Base-by-base conservation (phyloP, 2,329 filamentous ascomycete genomes). In the Biscogniauxia mediterranea region DNA sequence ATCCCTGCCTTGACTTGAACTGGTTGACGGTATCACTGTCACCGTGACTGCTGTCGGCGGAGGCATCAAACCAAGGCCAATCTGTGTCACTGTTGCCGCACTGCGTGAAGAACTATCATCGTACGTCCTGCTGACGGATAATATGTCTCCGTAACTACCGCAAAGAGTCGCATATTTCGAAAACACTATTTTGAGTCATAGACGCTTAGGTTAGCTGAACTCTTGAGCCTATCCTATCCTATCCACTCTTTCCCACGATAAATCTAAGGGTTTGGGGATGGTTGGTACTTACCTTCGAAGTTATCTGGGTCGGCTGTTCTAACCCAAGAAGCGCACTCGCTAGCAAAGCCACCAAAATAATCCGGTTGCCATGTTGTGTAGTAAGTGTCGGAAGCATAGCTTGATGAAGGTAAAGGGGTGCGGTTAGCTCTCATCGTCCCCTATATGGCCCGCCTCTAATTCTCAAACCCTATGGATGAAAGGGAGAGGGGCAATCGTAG, bases 261-360 rank as follows among this genome's bases (percentile, higher is more conserved):
- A 17, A 19, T 7, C 51, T 2, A 52, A 21, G 19, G 8, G 19
- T 13, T 13, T 15, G 8, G 51, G 23, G 11, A 26, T 52, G 4
- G 11, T 23, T 5, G 8, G 19, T 15, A 23, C 51, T 5, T 13
- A 52, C 51, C 20, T 23, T 21, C 20, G 54, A 56, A 60, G 25
- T 56, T 26, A 17, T 49, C 42, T 3, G 42, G 15, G 25, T 56
- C 54, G 17, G 56, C 53, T 5, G 46, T 56, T 19, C 50, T 17
- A 25, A 46, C 58, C 61, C 61, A 63, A n/a, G 49, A 38, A 49
- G 58, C 55, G 49, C 62, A 64, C 38, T 50, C 26, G 46, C 50
- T 54, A 11, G 54, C 60, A 23, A 38, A 21, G 46, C 50, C 55
- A 52, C 61, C 62, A 19, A 59, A 61, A 51, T 15, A 11, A 19